Evolutionary conservation across 164 flowering plant genomes (phyloP).

Genomic region (Umbilicus rupestris): DNA sequence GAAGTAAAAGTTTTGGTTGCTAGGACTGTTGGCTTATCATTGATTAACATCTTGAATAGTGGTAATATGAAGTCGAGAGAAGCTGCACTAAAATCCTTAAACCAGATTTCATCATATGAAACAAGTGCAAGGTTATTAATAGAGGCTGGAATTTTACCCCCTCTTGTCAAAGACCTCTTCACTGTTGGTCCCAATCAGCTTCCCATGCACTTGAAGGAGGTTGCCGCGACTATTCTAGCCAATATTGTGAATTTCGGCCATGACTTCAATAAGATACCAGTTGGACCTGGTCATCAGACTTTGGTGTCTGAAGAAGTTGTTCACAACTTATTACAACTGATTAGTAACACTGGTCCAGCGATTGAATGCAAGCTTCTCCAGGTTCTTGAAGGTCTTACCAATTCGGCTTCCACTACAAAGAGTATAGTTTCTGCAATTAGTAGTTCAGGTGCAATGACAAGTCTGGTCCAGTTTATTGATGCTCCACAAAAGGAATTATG

Average conservation of each 20-base stretch:
- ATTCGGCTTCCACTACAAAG: slow-evolving; percentile 38
- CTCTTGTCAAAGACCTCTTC: slow-evolving; percentile 80
- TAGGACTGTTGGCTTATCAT: slow-evolving; percentile 54
- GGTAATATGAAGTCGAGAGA: slow-evolving; percentile 61
- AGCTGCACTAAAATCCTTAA: slow-evolving; percentile 78
- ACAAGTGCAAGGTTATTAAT: slow-evolving; percentile 65
- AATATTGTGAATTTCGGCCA: slow-evolving; percentile 64
- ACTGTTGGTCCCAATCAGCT: slow-evolving; percentile 63
- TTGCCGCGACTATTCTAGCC: slow-evolving; percentile 85
- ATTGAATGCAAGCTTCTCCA: slow-evolving; percentile 92
- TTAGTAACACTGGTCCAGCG: slow-evolving; percentile 94
- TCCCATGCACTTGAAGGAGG: slow-evolving; percentile 79
- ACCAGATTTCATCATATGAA: slow-evolving; percentile 80
- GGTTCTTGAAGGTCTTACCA: slow-evolving; percentile 91
- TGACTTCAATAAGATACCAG: slow-evolving; percentile 53
- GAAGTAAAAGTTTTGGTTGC: slow-evolving; percentile 83
- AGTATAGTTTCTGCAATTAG: slow-evolving; percentile 74
- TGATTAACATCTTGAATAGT: slow-evolving; percentile 62
- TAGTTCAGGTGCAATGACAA: slow-evolving; percentile 82
- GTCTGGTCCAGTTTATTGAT: slow-evolving; percentile 93
- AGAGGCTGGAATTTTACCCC: slow-evolving; percentile 83
- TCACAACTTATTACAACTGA: slow-evolving; percentile 79
- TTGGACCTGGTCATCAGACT: slow-evolving; percentile 72
- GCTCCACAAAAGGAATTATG: slow-evolving; percentile 80
- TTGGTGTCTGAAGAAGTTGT: slow-evolving; percentile 84